phyloP scores from a whole-genome alignment of 2,329 filamentous ascomycete genomes.

The Pseudomassariella vexata region DNA sequence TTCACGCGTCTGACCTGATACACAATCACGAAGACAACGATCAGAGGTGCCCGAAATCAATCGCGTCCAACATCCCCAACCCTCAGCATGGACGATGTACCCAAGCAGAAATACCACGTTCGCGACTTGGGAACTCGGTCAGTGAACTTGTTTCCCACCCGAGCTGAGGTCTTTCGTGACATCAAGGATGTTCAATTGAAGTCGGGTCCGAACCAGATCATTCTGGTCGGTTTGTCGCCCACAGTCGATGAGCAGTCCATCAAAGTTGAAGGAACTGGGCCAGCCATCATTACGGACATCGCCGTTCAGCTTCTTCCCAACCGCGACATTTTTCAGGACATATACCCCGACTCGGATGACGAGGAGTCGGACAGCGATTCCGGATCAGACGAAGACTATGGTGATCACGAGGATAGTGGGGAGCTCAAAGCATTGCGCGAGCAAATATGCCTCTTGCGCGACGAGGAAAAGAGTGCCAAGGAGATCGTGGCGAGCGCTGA shows the following conservation, averaged over 20 bases:
- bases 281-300: constrained; percentile 57
- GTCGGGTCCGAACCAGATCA: constrained; percentile 52
- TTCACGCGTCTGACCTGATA: no score
- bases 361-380: constrained; percentile 24
- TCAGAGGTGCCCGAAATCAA: no score
- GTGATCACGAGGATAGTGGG: constrained; percentile 18
- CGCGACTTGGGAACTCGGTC: constrained; percentile 52
- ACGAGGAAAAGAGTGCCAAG: constrained; percentile 20
- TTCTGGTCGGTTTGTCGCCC: constrained; percentile 47
- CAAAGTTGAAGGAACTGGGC: constrained; percentile 53
- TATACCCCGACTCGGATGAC: constrained; percentile 42
- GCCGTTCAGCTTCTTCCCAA: constrained; percentile 53
- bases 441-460: constrained; percentile 23
- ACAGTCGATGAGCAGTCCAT: constrained; percentile 50
- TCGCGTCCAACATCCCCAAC: no score
- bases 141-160: constrained; percentile 57
- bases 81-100: constrained; percentile 4
- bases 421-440: constrained; percentile 23
- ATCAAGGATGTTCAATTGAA: constrained; percentile 47
- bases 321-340: constrained; percentile 45
- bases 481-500: constrained; percentile 28
- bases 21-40: no score
- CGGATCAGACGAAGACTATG: constrained; percentile 19
- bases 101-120: constrained; percentile 40
- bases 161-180: constrained; percentile 56